These are phyloP conservation scores for Telopea speciosissima DNA, from an alignment of 177 flowering plant genomes.

Conservation along the genomic window DNA sequence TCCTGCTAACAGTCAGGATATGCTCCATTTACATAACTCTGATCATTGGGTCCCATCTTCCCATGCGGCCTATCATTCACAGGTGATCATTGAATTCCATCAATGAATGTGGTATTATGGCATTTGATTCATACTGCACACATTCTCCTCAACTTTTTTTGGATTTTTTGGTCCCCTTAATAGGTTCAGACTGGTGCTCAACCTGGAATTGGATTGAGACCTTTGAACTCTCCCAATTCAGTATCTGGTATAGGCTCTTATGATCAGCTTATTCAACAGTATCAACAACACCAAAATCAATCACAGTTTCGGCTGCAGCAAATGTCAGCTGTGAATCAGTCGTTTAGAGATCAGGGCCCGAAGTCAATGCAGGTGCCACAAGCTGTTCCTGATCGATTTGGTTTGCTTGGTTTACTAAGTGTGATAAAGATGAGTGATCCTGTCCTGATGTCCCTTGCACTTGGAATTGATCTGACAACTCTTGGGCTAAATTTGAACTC, in stretches of 20 bases:
- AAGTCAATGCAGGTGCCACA: conserved; percentile 67
- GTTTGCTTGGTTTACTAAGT: conserved; percentile 80
- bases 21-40: conserved; percentile 71
- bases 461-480: conserved; percentile 89
- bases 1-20: conserved; percentile 66
- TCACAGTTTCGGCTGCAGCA: conserved; percentile 85
- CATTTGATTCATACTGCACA: neutral
- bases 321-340: conserved; percentile 60
- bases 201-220: conserved; percentile 75
- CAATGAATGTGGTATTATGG: conserved; percentile 1
- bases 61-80: conserved; percentile 64
- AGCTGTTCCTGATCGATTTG: conserved; percentile 68
- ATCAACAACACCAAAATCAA: conserved; percentile 73
- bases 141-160: no score
- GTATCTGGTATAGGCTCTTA: conserved; percentile 63
- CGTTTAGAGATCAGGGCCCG: conserved; percentile 69
- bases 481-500: conserved; percentile 88
- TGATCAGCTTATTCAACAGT: conserved; percentile 87
- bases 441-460: conserved; percentile 74
- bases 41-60: conserved; percentile 72
- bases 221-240: conserved; percentile 55
- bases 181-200: conserved; percentile 59
- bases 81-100: conserved; percentile 37
- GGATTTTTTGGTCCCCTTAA: conserved; percentile 1
- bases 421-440: conserved; percentile 84